Conservation (phyloP, 306 rosid genomes). For the Leucaena leucocephala region DNA sequence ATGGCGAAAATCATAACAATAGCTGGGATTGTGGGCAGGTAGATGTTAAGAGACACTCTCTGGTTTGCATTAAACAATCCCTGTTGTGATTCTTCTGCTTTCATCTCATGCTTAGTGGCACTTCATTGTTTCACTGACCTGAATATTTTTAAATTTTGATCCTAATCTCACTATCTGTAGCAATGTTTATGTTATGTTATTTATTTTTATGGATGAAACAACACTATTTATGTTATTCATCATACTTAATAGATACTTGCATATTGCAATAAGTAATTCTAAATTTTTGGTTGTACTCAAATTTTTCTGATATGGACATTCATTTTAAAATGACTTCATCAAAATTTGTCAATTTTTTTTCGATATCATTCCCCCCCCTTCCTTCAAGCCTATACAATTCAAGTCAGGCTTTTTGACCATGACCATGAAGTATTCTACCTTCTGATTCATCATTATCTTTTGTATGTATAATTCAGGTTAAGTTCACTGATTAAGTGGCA, state of each 20-base stretch:
- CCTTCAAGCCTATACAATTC: constrained; percentile 7
- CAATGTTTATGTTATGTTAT: neutral
- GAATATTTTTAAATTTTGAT: constrained; percentile 9
- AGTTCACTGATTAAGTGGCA: constrained; percentile 15
- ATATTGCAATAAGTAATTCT: constrained; percentile 6
- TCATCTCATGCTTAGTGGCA: constrained; percentile 7
- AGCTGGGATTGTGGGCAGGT: constrained; percentile 99
- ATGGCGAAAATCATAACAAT: constrained; percentile 93
- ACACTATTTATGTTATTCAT: neutral
- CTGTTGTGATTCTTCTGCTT: constrained; percentile 20
- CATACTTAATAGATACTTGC: neutral
- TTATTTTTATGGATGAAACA: neutral
- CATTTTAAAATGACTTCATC: constrained; percentile 1
- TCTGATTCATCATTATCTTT: constrained; percentile 24
- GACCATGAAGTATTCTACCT: neutral
- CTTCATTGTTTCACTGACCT: constrained; percentile 13
- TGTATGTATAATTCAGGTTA: constrained; percentile 12
- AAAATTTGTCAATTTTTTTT: constrained; percentile 17
- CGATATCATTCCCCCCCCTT: constrained; percentile 8
- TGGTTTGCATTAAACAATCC: constrained; percentile 25
- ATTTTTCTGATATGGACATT: constrained; percentile 7
- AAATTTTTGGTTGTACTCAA: constrained; percentile 8
- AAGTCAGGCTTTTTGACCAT: constrained; percentile 11
- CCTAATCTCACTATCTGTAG: constrained; percentile 15
- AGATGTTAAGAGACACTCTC: constrained; percentile 31